Conservation (phyloP, 2,329 filamentous ascomycete genomes). For the Bipolaris oryzae region DNA sequence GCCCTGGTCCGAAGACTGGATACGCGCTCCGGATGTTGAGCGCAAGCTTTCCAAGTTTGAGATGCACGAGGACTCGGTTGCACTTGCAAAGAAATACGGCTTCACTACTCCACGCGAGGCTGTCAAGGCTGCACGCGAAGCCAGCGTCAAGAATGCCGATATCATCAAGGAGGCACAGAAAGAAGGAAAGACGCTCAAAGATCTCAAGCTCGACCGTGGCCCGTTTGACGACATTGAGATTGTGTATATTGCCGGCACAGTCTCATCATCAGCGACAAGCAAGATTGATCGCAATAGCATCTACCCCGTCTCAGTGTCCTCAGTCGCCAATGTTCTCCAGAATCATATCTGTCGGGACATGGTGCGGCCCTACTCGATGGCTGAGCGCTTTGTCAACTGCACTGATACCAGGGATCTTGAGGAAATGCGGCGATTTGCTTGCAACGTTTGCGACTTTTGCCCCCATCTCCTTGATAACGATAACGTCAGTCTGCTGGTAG, state of each 20-base stretch:
- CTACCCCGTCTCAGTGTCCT: conserved; percentile 45
- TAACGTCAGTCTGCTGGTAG: conserved; percentile 45
- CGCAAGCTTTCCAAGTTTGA: conserved; percentile 48
- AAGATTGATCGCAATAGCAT: conserved; percentile 42
- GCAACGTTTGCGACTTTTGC: conserved; percentile 46
- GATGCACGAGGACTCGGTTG: conserved; percentile 44
- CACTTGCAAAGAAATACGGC: conserved; percentile 38
- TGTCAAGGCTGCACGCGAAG: conserved; percentile 42
- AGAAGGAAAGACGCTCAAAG: conserved; percentile 25
- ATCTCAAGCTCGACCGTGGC: conserved; percentile 33
- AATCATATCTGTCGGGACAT: conserved; percentile 46
- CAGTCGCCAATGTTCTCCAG: conserved; percentile 41
- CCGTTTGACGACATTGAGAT: conserved; percentile 48
- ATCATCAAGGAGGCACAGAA: conserved; percentile 19
- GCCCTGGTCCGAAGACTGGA: conserved; percentile 48
- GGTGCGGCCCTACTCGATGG: conserved; percentile 44
- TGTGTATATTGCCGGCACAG: conserved; percentile 47
- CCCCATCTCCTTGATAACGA: conserved; percentile 49
- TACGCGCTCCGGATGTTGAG: conserved; percentile 46
- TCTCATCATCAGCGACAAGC: conserved; percentile 45
- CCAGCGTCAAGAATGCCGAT: conserved; percentile 24
- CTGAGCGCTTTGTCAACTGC: conserved; percentile 41
- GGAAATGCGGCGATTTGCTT: conserved; percentile 43
- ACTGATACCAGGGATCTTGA: conserved; percentile 41
- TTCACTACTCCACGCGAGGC: conserved; percentile 40